Evolutionary conservation across 2,329 filamentous ascomycete genomes (phyloP), one percentile per base, ranked within the genome.

Genomic region (Neofusicoccum parvum): DNA sequence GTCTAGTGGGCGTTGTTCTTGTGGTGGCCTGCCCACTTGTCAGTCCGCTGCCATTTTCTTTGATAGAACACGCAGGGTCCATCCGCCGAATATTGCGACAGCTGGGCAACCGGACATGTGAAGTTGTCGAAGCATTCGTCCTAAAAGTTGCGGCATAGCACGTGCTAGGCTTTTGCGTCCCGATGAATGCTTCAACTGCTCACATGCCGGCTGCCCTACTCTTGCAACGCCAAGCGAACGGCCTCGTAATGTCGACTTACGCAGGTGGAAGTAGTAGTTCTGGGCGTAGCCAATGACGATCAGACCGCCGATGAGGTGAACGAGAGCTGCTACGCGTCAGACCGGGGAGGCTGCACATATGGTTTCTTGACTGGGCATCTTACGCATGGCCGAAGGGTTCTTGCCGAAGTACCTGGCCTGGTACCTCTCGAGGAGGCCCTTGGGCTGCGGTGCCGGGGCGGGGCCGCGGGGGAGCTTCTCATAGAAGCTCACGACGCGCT

Each of bases 211-310:
- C 27, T 32, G 27, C 6, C 5, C 27, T 32, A 32, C 27, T 32
- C 5, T 32, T 32, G 27, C 27, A 32, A 32, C 27, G 1, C 27
- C 6, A 32, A 32, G 27, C 27, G 27, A 32, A 32, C 27, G 27
- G 6, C 27, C 5, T 32, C 67, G 66, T 71, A 60, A 64, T 51
- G n/a, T 49, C 34, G 34, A 88, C 92, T 82, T 89, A 99, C 95
- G 92, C 77, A 99, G 87, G 84, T 99, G 96, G 92, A 96, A 98
- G 88, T 99, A 98, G 90, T 99, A 99, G 85, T 97, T 94, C 85
- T 98, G 92, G 74, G 91, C 91, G 82, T 99, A 99, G 76, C 95
- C 94, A 73, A 98, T 79, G 71, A 88, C 81, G 71, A 97, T 83
- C 69, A 99, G 83, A 78, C 88, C 85, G 73, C 86, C 89, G 74